Evolutionary conservation across 1,284 basidiomycete genomes (phyloP).

Genomic region (Sporisorium sorghi): DNA sequence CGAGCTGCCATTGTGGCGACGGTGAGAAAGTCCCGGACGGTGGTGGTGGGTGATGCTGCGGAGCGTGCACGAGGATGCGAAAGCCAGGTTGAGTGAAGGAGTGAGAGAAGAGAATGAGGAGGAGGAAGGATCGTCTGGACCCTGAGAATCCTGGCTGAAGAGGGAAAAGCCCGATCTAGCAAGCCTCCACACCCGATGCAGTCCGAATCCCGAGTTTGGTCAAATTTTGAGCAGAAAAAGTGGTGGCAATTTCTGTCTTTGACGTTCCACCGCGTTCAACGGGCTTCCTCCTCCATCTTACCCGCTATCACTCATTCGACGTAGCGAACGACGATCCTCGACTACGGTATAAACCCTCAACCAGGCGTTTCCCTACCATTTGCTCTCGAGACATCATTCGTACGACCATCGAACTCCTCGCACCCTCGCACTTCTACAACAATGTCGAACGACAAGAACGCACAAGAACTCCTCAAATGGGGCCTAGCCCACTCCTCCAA

Average conservation of each 20-base stretch:
- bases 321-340: too few relatives aligned
- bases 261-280: constrained; percentile 24
- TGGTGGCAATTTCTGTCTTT: constrained; percentile 15
- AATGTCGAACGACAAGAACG: constrained; percentile 59
- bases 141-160: constrained; percentile 15
- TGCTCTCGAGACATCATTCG: too few relatives aligned
- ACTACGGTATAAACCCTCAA: too few relatives aligned
- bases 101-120: constrained; percentile 4
- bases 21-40: too few relatives aligned
- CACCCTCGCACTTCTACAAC: background rate
- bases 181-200: constrained; percentile 41
- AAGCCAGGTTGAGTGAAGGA: background rate
- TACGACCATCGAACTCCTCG: background rate
- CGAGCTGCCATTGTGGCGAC: background rate
- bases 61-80: too few relatives aligned
- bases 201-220: constrained; percentile 17
- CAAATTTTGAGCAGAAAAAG: background rate
- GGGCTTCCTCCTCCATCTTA: constrained; percentile 11
- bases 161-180: constrained; percentile 23
- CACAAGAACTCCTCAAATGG: constrained; percentile 66
- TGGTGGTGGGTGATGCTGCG: background rate
- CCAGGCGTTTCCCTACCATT: too few relatives aligned
- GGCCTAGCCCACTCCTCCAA: constrained; percentile 47
- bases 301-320: too few relatives aligned
- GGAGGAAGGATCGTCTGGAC: constrained; percentile 17